Base-by-base conservation (phyloP, 305 asterid species). In the Striga hermonthica region DNA sequence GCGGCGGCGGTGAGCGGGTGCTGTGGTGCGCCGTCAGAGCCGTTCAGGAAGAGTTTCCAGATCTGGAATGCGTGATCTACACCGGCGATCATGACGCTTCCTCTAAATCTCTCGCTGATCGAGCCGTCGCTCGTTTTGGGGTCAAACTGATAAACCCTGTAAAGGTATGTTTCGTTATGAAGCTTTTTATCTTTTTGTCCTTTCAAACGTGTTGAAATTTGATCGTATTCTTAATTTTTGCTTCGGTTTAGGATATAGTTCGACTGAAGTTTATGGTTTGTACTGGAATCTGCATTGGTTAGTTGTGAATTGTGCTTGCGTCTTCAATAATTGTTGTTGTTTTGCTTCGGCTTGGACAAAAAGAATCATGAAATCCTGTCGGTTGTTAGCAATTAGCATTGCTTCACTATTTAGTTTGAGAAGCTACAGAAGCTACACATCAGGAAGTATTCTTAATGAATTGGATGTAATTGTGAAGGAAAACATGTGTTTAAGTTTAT, bases 1-100 rank as follows among this genome's bases (percentile, higher is more conserved):
- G 98, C 62, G 97, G 98, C 52, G 96, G 96, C 16, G 99, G 96
- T 39, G 97, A 93, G 83, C 83, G 97, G 58, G 96, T 93, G 43
- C 83, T 93, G 22, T 90, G 97, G 98, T 93, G 98, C 72, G 91
- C 97, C 68, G 95, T 93, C 37, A 88, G 86, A 78, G 95, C 95
- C 54, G 77, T 92, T 64, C 97, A 93, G 67, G 97, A 90, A 52
- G 86, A 77, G 68, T 75, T 77, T 7, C 95, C 97, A 2, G 83
- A 82, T 78, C 91, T 90, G 10, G 87, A 81, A 11, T 90, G 96
- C 70, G 78, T 82, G 39, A 76, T 92, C 66, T 92, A 84, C 76
- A 81, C 98, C 7, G 96, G 98, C 0, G 98, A 92, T 77, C 88
- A 86, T 28, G 97, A 86, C 28, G 86, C 94, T 63, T 79, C 90